Percentiles rank a stretch among this genome's conserved stretches.
Evolutionary conservation across 495 filamentous ascomycete genomes (phyloP).

Genomic region (Pyronema domesticum): DNA sequence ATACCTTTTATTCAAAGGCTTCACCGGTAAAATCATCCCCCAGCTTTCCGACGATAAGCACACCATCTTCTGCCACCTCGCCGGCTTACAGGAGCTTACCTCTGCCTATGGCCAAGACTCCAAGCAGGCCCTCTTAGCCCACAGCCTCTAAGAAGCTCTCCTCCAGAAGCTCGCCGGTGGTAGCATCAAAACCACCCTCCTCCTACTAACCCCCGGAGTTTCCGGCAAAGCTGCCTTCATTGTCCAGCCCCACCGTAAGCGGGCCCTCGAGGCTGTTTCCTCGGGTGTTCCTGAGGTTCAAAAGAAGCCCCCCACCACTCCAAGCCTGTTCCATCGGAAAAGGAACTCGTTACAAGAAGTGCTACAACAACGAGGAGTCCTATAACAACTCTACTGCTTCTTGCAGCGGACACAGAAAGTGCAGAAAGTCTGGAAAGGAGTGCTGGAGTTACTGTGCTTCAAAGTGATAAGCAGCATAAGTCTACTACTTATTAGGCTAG

Average conservation of each 20-base stretch:
- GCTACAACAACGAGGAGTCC: slow-evolving; percentile 42
- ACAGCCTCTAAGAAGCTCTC: slow-evolving; percentile 12
- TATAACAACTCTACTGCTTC: slow-evolving; percentile 46
- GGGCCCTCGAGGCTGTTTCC: slow-evolving; percentile 14
- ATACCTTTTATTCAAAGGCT: slow-evolving; percentile 3
- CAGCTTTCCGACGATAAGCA: background rate
- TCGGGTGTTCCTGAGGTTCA: slow-evolving; percentile 1
- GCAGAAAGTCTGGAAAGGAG: slow-evolving; percentile 33
- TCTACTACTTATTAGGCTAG: slow-evolving; percentile 53
- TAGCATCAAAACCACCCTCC: slow-evolving; percentile 13
- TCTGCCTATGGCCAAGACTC: slow-evolving; percentile 14
- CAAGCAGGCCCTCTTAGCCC: slow-evolving; percentile 7
- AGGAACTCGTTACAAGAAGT: slow-evolving; percentile 31
- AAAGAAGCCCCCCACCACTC: slow-evolving; percentile 1
- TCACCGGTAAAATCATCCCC: background rate
- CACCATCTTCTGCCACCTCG: background rate
- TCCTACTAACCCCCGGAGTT: slow-evolving; percentile 16
- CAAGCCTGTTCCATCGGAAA: slow-evolving; percentile 2
- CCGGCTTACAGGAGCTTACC: slow-evolving; percentile 8
- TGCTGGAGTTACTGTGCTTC: slow-evolving; percentile 46
- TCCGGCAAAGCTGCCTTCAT: slow-evolving; percentile 2
- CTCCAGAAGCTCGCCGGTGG: slow-evolving; percentile 8
- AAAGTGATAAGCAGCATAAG: slow-evolving; percentile 28
- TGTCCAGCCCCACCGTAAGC: slow-evolving; percentile 6
- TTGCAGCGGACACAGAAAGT: slow-evolving; percentile 61